Percentiles rank a stretch among this genome's conserved stretches.
phyloP scores from a whole-genome alignment of 495 filamentous ascomycete species.

The Oidiodendron maius region DNA sequence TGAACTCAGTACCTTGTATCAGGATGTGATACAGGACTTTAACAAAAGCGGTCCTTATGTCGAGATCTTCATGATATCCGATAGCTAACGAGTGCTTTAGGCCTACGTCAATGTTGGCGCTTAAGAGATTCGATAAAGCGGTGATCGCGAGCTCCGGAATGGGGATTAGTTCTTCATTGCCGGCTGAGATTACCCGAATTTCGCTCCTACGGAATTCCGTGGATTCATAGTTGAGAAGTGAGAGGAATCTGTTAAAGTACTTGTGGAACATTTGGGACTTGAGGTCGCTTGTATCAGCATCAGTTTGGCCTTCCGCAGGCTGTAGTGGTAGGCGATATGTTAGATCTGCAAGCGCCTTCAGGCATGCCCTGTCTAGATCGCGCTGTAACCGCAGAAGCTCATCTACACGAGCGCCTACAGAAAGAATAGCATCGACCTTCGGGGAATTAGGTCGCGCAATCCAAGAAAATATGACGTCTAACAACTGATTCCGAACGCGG shows the following conservation, averaged over 20 bases:
- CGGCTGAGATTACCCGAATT: slow-evolving; percentile 23
- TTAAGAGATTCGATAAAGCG: slow-evolving; percentile 59
- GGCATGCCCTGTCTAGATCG: slow-evolving; percentile 57
- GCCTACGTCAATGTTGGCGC: slow-evolving; percentile 63
- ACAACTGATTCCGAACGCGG: slow-evolving; percentile 55
- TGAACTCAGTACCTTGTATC: slow-evolving; percentile 62
- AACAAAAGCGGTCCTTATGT: slow-evolving; percentile 62
- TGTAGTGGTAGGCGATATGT: slow-evolving; percentile 58
- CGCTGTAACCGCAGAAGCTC: slow-evolving; percentile 49
- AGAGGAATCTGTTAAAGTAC: slow-evolving; percentile 61
- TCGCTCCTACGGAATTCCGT: slow-evolving; percentile 37
- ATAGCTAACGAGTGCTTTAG: slow-evolving; percentile 59
- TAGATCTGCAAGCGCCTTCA: slow-evolving; percentile 53
- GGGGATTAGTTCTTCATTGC: slow-evolving; percentile 25
- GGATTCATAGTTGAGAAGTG: slow-evolving; percentile 50
- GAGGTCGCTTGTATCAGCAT: slow-evolving; percentile 55
- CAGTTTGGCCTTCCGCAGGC: slow-evolving; percentile 53
- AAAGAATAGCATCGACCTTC: slow-evolving; percentile 19
- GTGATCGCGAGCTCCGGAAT: slow-evolving; percentile 55
- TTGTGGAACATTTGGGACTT: slow-evolving; percentile 59
- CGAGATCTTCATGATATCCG: slow-evolving; percentile 60
- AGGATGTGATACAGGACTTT: slow-evolving; percentile 62
- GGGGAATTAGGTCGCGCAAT: slow-evolving; percentile 50
- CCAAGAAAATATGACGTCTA: slow-evolving; percentile 60
- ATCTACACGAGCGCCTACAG: slow-evolving; percentile 33